Evolutionary conservation across 2,329 filamentous ascomycete genomes (phyloP).

Genomic region (Boeremia exigua): DNA sequence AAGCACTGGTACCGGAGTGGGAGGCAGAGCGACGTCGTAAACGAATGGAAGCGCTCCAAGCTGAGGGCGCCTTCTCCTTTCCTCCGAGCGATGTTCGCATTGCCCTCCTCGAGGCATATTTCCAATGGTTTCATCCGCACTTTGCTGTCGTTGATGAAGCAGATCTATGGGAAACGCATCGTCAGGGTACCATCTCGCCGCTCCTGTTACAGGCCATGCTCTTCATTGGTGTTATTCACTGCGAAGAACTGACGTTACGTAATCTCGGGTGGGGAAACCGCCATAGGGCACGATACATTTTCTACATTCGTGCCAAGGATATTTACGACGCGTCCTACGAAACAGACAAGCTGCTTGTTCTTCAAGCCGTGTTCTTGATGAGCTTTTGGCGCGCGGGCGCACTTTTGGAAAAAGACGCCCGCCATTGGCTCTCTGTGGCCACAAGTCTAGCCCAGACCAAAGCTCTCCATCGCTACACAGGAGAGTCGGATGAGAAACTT

Average conservation of each 20-base stretch:
- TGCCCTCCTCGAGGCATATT: conserved; percentile 59
- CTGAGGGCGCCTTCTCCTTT: conserved; percentile 54
- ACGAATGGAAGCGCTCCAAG: conserved; percentile 46
- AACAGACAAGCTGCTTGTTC: conserved; percentile 56
- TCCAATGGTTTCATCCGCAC: conserved; percentile 63
- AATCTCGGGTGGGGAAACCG: conserved; percentile 57
- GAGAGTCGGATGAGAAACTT: conserved; percentile 31
- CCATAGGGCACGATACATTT: conserved; percentile 57
- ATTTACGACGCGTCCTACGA: conserved; percentile 63
- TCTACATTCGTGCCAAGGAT: conserved; percentile 59
- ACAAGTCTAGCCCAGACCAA: conserved; percentile 60
- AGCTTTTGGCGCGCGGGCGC: conserved; percentile 63
- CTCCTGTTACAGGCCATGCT: conserved; percentile 61
- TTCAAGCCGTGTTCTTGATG: conserved; percentile 61
- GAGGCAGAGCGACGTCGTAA: conserved; percentile 40
- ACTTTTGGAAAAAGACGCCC: conserved; percentile 43
- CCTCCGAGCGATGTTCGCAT: conserved; percentile 53
- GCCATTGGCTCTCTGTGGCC: conserved; percentile 52
- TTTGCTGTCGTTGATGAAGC: conserved; percentile 61
- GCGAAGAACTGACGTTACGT: conserved; percentile 54
- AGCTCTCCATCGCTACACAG: conserved; percentile 51
- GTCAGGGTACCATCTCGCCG: conserved; percentile 54
- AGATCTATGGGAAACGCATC: conserved; percentile 51
- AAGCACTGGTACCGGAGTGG: conserved; percentile 49
- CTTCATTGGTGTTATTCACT: conserved; percentile 62